A percentile compares a stretch with the other conserved stretches of the same genome.
Evolutionary conservation across 1,284 basidiomycete species (phyloP).

Genomic region (Rhodotorula sp.): DNA sequence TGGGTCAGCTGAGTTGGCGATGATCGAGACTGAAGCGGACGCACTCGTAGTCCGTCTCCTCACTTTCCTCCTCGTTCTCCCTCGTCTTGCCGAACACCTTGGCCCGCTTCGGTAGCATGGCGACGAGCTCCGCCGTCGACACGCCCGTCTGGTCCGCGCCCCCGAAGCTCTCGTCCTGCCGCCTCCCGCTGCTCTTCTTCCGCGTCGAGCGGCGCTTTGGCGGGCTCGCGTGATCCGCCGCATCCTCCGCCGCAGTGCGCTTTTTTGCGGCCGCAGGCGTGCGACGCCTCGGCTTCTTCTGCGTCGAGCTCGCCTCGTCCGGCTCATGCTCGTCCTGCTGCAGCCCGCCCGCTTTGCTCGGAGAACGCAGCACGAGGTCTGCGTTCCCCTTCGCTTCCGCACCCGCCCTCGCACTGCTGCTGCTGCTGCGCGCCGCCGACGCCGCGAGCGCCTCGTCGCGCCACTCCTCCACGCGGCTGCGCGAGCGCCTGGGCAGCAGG

Average conservation of each 20-base stretch:
- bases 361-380: too few relatives aligned
- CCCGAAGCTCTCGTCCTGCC: neutral
- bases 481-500: neutral
- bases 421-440: too few relatives aligned
- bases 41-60: conserved; percentile 26
- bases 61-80: neutral
- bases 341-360: too few relatives aligned
- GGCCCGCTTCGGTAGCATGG: conserved; percentile 14
- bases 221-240: neutral
- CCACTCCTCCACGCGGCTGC: neutral
- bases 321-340: too few relatives aligned
- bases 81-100: neutral
- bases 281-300: neutral
- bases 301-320: too few relatives aligned
- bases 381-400: neutral
- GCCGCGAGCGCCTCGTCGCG: neutral
- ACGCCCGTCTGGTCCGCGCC: neutral
- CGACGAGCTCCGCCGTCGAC: conserved; percentile 3
- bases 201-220: neutral
- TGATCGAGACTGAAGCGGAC: neutral
- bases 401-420: too few relatives aligned
- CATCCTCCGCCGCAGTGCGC: neutral
- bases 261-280: neutral
- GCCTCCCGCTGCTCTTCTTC: neutral
- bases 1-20: too few relatives aligned